Conservation (phyloP, 768 basidiomycete species). For the Tylopilus vinaceipallidus region DNA sequence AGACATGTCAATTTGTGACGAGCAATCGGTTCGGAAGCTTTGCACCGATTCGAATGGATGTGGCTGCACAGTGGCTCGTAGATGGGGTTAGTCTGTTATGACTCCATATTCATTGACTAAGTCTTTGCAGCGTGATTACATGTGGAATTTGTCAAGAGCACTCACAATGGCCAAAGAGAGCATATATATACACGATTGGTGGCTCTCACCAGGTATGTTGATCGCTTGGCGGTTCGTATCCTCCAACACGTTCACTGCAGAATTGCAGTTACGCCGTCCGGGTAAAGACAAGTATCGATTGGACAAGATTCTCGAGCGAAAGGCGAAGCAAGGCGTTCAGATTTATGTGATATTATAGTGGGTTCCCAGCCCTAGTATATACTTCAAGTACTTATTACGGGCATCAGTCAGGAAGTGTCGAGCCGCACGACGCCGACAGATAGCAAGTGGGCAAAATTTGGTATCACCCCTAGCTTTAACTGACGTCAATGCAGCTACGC, state of each 20-base stretch:
- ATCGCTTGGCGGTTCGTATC: neutral
- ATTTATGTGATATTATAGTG: constrained; percentile 94
- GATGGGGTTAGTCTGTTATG: constrained; percentile 69
- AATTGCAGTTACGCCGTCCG: constrained; percentile 84
- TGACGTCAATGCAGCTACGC: constrained; percentile 57
- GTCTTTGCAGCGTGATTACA: constrained; percentile 82
- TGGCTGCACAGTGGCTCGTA: constrained; percentile 96
- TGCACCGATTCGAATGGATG: constrained; percentile 88
- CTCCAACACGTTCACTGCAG: constrained; percentile 34
- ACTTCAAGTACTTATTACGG: constrained; percentile 1
- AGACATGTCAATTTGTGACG: constrained; percentile 72
- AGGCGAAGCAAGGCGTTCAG: constrained; percentile 94
- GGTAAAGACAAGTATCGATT: constrained; percentile 82
- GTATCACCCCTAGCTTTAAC: neutral
- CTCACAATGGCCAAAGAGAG: constrained; percentile 83
- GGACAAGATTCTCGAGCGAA: constrained; percentile 81
- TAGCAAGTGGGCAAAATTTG: constrained; percentile 62
- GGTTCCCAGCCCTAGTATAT: constrained; percentile 26
- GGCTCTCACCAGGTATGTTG: constrained; percentile 79
- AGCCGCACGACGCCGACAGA: constrained; percentile 92
- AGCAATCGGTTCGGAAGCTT: constrained; percentile 92
- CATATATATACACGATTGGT: constrained; percentile 99
- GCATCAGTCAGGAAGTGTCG: constrained; percentile 85
- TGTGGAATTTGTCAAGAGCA: constrained; percentile 94
- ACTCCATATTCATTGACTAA: neutral